A percentile compares a stretch with the other conserved stretches of the same genome.
phyloP scores from a whole-genome alignment of 805 yeast species.

The Starmerella bombi region DNA sequence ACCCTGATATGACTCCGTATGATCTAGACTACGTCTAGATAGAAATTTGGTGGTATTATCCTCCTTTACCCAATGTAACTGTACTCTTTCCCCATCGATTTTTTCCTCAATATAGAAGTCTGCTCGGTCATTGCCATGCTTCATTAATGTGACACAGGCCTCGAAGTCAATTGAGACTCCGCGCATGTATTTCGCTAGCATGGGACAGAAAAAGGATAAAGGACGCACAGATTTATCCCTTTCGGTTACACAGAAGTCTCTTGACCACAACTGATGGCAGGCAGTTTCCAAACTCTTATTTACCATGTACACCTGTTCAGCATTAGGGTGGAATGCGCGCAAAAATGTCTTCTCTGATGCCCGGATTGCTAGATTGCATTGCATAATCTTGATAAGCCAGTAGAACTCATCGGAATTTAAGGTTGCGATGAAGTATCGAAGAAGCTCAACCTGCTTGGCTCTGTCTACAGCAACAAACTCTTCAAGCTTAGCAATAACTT shows the following conservation, averaged over 20 bases:
- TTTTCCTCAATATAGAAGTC: slow-evolving; percentile 74
- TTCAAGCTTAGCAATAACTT: slow-evolving; percentile 39
- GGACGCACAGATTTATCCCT: slow-evolving; percentile 34
- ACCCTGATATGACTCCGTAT: slow-evolving; percentile 32
- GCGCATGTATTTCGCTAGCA: slow-evolving; percentile 47
- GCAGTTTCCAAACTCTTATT: slow-evolving; percentile 52
- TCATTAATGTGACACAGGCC: slow-evolving; percentile 27
- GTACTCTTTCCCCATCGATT: slow-evolving; percentile 83
- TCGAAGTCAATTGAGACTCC: slow-evolving; percentile 40
- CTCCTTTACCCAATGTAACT: slow-evolving; percentile 48
- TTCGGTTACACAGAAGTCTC: slow-evolving; percentile 32
- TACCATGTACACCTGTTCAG: slow-evolving; percentile 47
- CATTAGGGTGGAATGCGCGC: slow-evolving; percentile 66
- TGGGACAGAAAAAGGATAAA: slow-evolving; percentile 58
- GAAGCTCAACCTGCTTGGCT: slow-evolving; percentile 32
- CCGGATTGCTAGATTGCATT: slow-evolving; percentile 38
- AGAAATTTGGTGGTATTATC: slow-evolving; percentile 38
- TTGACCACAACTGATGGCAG: slow-evolving; percentile 45
- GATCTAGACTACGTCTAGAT: slow-evolving; percentile 62
- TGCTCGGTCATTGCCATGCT: background rate
- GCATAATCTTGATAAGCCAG: slow-evolving; percentile 54
- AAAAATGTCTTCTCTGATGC: slow-evolving; percentile 49
- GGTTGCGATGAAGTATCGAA: slow-evolving; percentile 38
- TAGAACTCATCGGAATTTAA: slow-evolving; percentile 51
- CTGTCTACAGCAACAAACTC: slow-evolving; percentile 30